Evolutionary conservation across 805 yeast species (phyloP).

Genomic region (Metschnikowia peoriensis): DNA sequence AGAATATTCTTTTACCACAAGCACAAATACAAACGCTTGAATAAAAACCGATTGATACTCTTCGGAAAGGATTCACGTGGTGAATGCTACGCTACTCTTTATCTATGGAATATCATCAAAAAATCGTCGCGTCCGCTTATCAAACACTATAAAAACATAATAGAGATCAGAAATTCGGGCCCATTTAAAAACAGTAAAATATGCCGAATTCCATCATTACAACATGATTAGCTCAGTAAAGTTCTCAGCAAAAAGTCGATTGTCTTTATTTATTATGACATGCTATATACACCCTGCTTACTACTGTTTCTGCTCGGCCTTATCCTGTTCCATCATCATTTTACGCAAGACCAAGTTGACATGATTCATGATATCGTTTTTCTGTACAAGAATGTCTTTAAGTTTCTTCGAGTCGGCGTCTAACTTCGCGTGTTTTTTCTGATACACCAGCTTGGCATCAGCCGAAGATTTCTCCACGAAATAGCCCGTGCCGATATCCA

Average conservation of each 20-base stretch:
- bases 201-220: too few species aligned
- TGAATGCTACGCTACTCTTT: too few species aligned
- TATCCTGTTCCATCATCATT: slow-evolving; percentile 48
- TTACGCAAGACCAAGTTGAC: slow-evolving; percentile 58
- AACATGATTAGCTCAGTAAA: too few species aligned
- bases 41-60: too few species aligned
- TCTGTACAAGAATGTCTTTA: slow-evolving; percentile 71
- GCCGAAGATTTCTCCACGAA: slow-evolving; percentile 74
- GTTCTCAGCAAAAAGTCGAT: neutral
- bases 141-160: too few species aligned
- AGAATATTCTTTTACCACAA: too few species aligned
- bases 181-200: too few species aligned
- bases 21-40: too few species aligned
- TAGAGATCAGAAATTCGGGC: too few species aligned
- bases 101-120: too few species aligned
- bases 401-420: slow-evolving; percentile 71
- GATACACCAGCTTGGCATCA: slow-evolving; percentile 71
- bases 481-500: slow-evolving; percentile 96
- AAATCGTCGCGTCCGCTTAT: too few species aligned
- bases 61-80: too few species aligned
- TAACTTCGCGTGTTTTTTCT: slow-evolving; percentile 68
- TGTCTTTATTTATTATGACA: neutral
- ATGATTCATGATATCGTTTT: slow-evolving; percentile 59
- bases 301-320: slow-evolving; percentile 10
- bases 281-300: neutral